These are phyloP conservation scores for Nothomitra cinnamomea DNA, from an alignment of 2,329 filamentous ascomycete genomes.

Conservation along the genomic window DNA sequence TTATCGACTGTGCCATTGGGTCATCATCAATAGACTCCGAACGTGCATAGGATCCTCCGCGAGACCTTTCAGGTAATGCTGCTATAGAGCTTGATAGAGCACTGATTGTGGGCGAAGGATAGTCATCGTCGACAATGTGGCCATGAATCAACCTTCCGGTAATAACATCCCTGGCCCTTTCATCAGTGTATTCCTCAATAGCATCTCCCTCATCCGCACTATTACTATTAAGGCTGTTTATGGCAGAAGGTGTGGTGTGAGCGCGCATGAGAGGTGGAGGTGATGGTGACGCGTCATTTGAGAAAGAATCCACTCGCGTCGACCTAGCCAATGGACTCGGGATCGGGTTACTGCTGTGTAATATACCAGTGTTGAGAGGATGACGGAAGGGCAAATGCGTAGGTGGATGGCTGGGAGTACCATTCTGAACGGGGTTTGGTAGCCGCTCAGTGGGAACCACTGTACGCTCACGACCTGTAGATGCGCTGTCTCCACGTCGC, in stretches of 20 bases:
- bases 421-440: background rate
- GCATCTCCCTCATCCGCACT: conserved; percentile 19
- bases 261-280: conserved; percentile 9
- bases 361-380: background rate
- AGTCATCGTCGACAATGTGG: conserved; percentile 89
- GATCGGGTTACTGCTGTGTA: background rate
- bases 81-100: conserved; percentile 45
- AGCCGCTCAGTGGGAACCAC: background rate
- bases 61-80: conserved; percentile 16
- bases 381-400: background rate
- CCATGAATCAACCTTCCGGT: conserved; percentile 83
- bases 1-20: conserved; percentile 65
- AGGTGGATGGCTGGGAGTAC: background rate
- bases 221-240: background rate
- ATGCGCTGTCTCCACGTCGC: background rate
- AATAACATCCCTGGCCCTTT: conserved; percentile 74
- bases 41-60: background rate
- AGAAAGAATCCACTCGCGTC: conserved; percentile 1
- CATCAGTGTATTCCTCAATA: conserved; percentile 50
- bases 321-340: conserved; percentile 8
- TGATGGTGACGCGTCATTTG: conserved; percentile 16
- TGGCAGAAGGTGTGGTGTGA: background rate
- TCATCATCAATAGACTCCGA: conserved; percentile 41
- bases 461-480: background rate
- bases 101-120: conserved; percentile 57